A percentile compares a stretch with the other conserved stretches of the same genome.
These are phyloP conservation scores for Priceomyces carsonii DNA, from an alignment of 805 yeast species.

Conservation along the genomic window DNA sequence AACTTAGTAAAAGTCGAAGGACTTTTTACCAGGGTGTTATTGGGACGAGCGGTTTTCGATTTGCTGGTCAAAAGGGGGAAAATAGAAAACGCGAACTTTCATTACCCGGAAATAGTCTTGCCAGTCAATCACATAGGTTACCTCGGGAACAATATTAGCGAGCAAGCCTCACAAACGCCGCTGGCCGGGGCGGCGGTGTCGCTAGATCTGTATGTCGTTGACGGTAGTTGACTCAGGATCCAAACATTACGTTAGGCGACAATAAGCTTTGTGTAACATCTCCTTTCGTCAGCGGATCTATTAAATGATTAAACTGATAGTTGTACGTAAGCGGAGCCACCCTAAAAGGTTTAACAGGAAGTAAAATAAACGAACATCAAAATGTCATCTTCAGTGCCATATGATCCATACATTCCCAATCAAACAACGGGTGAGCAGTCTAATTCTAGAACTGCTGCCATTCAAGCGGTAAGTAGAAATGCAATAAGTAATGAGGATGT, in stretches of 20 bases:
- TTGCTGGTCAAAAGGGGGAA: slow-evolving; percentile 8
- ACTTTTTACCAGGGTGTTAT: slow-evolving; percentile 10
- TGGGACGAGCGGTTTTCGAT: slow-evolving; percentile 6
- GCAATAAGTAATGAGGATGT: not conserved
- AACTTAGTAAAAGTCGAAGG: slow-evolving; percentile 6
- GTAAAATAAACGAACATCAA: not conserved
- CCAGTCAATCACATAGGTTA: too few species aligned
- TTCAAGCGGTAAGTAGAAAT: slow-evolving; percentile 65
- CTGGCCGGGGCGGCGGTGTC: too few species aligned
- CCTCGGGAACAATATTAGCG: too few species aligned
- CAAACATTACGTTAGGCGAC: too few species aligned
- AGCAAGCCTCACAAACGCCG: too few species aligned
- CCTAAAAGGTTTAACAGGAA: too few species aligned
- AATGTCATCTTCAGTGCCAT: slow-evolving; percentile 81
- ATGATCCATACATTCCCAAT: slow-evolving; percentile 82
- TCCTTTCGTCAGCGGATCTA: too few species aligned
- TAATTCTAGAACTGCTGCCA: slow-evolving; percentile 70
- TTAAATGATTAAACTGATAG: too few species aligned
- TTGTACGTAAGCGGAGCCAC: too few species aligned
- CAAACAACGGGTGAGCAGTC: slow-evolving; percentile 53
- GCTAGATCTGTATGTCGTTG: too few species aligned
- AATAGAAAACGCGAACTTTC: slow-evolving; percentile 5
- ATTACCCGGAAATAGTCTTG: slow-evolving; percentile 7
- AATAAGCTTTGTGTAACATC: slow-evolving; percentile 4
- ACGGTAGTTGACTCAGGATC: too few species aligned